These are phyloP conservation scores for Inonotus hispidus DNA, from an alignment of 1,284 basidiomycete species.

Conservation along the genomic window DNA sequence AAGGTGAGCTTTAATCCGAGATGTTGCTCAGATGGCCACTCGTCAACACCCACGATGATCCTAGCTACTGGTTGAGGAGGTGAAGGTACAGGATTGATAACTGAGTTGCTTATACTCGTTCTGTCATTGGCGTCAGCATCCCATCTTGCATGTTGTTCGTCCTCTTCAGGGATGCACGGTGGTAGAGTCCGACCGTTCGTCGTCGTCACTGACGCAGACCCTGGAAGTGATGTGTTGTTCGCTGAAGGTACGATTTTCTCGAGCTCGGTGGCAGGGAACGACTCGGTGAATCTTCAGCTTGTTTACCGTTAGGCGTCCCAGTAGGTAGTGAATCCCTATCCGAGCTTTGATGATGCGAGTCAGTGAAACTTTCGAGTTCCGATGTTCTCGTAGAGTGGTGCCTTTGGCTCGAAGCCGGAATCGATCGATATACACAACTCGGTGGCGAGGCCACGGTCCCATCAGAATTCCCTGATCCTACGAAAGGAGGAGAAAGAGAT, in stretches of 20 bases:
- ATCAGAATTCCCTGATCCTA: neutral
- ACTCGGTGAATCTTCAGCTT: neutral
- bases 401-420: neutral
- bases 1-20: neutral
- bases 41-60: too few relatives aligned
- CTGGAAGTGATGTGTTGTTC: neutral
- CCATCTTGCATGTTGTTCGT: neutral
- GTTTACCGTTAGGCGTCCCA: neutral
- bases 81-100: too few relatives aligned
- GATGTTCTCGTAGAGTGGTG: neutral
- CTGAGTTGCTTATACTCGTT: too few relatives aligned
- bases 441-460: neutral
- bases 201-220: neutral
- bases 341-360: neutral
- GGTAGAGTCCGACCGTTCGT: constrained; percentile 8
- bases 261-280: neutral
- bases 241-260: neutral
- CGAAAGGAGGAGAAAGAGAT: constrained; percentile 11
- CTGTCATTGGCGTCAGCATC: neutral
- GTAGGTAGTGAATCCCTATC: neutral
- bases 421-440: neutral
- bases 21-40: neutral
- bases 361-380: neutral
- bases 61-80: too few relatives aligned
- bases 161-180: constrained; percentile 10